Base-by-base conservation (phyloP, 306 rosid genomes). In the Psophocarpus tetragonolobus region DNA sequence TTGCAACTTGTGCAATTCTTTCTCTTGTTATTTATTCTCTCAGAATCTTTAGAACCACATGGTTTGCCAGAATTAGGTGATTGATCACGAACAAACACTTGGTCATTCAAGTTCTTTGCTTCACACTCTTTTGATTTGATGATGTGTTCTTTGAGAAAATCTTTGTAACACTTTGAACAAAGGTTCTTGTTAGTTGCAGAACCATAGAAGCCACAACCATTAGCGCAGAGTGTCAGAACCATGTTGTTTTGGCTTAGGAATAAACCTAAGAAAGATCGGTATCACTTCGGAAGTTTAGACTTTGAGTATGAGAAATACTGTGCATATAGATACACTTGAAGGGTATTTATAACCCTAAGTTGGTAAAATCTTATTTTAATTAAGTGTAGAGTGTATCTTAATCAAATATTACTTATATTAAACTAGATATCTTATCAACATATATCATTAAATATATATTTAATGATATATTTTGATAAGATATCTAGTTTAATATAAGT, bases 171-270 rank as follows among this genome's bases (percentile, higher is more conserved):
- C 74, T 76, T 76, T 4, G 57, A 76, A 14, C 81, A 88, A 30
- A 81, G 39, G 30, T 79, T 81, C 8, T 24, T 70, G 74, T 41
- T 83, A 18, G 41, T 50, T 44, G 27, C 12, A 2, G 61, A n/a
- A 35, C 87, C 85, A 24, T 29, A 84, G 54, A 84, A 88, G 26
- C 88, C 92, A 24, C 92, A 86, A 6, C 87, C 84, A 15, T 77
- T 86, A 1, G 29, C 82, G 20, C 92, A 88, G 9, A 65, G 76
- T 32, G 70, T 9, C 14, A 80, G 76, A 65, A 21, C 57, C 81
- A 78, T 78, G 4, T 35, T 38, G 18, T 18, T 21, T 45, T 44
- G 3, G 3, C 12, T 18, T 3, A 58, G 1, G 65, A 14, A 24
- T 3, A 54, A 54, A 10, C 6, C 3, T 10, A 54, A 1, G 3